A percentile compares a stretch with the other conserved stretches of the same genome.
Evolutionary conservation across 2,329 filamentous ascomycete genomes (phyloP).

Genomic region (Mycosphaerella sp.): DNA sequence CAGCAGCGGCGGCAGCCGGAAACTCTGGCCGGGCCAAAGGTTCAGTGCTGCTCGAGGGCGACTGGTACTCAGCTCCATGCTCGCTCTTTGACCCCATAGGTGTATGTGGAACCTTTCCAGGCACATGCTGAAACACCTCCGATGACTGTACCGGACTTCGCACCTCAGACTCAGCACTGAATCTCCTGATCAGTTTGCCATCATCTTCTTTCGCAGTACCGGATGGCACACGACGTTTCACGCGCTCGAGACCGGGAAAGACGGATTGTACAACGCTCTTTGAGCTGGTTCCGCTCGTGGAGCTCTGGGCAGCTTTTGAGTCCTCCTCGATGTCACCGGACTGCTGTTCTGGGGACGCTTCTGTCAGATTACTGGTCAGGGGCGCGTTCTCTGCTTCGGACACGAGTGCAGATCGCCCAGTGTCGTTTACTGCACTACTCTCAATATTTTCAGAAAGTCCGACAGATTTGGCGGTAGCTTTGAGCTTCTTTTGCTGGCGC

Average conservation of each 20-base stretch:
- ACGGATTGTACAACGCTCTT: conserved; percentile 22
- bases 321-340: neutral
- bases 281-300: neutral
- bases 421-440: conserved; percentile 35
- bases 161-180: conserved; percentile 5
- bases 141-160: conserved; percentile 24
- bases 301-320: conserved; percentile 2
- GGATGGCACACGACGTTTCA: conserved; percentile 23
- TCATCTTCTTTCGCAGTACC: neutral
- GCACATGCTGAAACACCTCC: conserved; percentile 26
- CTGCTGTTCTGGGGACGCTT: neutral
- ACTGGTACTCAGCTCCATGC: neutral
- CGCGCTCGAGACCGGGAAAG: conserved; percentile 24
- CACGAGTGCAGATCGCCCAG: conserved; percentile 17
- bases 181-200: conserved; percentile 3
- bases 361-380: neutral
- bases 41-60: neutral
- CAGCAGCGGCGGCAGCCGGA: conserved; percentile 4
- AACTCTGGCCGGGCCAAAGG: conserved; percentile 5
- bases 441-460: conserved; percentile 19
- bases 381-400: conserved; percentile 17
- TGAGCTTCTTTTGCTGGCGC: conserved; percentile 31
- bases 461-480: conserved; percentile 18
- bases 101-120: conserved; percentile 14
- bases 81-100: neutral